A percentile compares a stretch with the other conserved stretches of the same genome.
Evolutionary conservation across 2,329 filamentous ascomycete species (phyloP).

Genomic region (Clonostachys byssicola): DNA sequence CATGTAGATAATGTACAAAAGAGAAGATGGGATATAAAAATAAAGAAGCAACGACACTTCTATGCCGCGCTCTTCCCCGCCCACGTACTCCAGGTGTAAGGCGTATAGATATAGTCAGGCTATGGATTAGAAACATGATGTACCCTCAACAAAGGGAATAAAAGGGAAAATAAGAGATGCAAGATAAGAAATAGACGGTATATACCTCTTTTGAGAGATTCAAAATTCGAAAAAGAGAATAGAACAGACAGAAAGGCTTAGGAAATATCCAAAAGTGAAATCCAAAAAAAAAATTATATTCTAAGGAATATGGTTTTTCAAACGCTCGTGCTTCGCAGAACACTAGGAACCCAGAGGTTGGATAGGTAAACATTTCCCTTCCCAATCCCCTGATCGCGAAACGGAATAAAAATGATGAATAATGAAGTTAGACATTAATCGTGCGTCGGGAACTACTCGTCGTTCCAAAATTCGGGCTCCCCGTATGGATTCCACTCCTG

Average conservation of each 20-base stretch:
- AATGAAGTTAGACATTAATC: neutral
- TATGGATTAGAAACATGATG: neutral
- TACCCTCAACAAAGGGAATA: neutral
- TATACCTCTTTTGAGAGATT: no score
- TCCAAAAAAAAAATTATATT: no score
- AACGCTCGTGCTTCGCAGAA: no score
- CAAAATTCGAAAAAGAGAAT: no score
- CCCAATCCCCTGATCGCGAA: neutral
- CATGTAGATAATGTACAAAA: no score
- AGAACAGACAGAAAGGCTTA: no score
- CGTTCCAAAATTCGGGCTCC: slow-evolving; percentile 18
- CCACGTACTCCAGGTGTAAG: neutral
- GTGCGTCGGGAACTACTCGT: neutral
- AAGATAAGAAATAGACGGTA: no score
- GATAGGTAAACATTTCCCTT: neutral
- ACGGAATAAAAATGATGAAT: neutral
- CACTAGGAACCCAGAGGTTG: no score
- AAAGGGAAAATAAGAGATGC: no score
- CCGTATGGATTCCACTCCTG: slow-evolving; percentile 65
- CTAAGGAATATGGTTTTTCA: no score
- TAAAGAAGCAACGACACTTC: neutral
- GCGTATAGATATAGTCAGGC: no score
- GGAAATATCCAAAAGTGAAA: no score
- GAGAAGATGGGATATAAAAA: neutral
- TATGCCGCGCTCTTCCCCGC: neutral